These are phyloP conservation scores for Quercus alba DNA, from an alignment of 306 rosid species.

Conservation along the genomic window DNA sequence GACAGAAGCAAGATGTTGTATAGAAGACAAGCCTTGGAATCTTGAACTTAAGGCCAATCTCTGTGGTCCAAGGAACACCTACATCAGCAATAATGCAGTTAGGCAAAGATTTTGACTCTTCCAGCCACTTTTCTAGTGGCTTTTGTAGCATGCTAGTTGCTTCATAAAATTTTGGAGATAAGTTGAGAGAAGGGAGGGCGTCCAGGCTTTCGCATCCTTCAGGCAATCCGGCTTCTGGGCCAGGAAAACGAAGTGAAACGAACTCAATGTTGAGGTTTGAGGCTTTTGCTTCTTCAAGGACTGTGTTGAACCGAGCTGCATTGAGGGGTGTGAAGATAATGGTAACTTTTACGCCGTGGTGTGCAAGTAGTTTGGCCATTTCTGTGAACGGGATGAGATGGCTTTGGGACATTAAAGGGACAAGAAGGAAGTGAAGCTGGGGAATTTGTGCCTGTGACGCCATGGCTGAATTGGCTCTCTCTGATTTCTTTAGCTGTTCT, in stretches of 20 bases:
- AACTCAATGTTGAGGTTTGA: background rate
- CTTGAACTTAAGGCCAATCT: slow-evolving; percentile 9
- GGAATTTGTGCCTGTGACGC: background rate
- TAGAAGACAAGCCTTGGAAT: slow-evolving; percentile 28
- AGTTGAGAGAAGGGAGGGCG: slow-evolving; percentile 1
- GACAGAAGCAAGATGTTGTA: background rate
- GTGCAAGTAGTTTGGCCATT: background rate
- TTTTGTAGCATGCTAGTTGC: slow-evolving; percentile 6
- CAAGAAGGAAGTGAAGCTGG: background rate
- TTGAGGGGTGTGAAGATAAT: background rate
- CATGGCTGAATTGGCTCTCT: background rate
- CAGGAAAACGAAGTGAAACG: slow-evolving; percentile 4
- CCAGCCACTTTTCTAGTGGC: slow-evolving; percentile 3
- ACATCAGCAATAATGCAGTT: slow-evolving; percentile 24
- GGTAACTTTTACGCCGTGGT: background rate
- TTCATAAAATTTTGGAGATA: background rate
- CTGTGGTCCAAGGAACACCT: slow-evolving; percentile 12
- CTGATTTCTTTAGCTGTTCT: no score
- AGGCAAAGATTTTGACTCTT: slow-evolving; percentile 1
- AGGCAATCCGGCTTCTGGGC: slow-evolving; percentile 17
- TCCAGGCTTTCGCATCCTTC: slow-evolving; percentile 24
- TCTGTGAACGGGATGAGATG: slow-evolving; percentile 2
- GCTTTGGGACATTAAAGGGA: slow-evolving; percentile 4
- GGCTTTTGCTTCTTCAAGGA: background rate
- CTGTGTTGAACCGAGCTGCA: background rate